phyloP scores from a whole-genome alignment of 768 basidiomycete species.

The Zangia roseola region DNA sequence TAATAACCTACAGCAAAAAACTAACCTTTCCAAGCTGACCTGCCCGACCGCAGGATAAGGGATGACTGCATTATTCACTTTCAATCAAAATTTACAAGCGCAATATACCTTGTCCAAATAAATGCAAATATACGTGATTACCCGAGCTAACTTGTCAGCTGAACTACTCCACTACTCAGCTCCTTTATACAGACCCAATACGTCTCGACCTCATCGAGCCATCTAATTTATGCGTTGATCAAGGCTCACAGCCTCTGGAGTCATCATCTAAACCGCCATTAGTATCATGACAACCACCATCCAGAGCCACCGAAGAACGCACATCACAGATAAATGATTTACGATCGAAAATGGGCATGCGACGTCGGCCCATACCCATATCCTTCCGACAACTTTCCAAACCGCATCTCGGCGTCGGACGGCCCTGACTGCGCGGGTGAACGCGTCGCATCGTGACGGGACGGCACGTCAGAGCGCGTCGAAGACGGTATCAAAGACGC shows the following conservation, averaged over 20 bases:
- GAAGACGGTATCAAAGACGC: slow-evolving; percentile 9
- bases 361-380: neutral
- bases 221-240: too few relatives aligned
- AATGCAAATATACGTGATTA: neutral
- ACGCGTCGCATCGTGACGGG: neutral
- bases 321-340: neutral
- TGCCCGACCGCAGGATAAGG: slow-evolving; percentile 55
- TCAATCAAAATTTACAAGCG: neutral
- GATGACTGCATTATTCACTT: slow-evolving; percentile 57
- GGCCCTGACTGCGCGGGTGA: neutral
- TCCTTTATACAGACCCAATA: too few relatives aligned
- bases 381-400: slow-evolving; percentile 2
- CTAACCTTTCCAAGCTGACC: slow-evolving; percentile 86
- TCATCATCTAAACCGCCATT: too few relatives aligned
- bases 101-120: slow-evolving; percentile 1
- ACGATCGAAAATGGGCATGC: neutral
- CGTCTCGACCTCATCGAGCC: too few relatives aligned
- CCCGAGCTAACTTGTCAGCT: too few relatives aligned
- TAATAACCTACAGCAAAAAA: neutral
- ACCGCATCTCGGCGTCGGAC: neutral
- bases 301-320: too few relatives aligned
- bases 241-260: too few relatives aligned
- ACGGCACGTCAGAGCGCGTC: neutral
- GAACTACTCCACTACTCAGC: too few relatives aligned
- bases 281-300: too few relatives aligned